phyloP scores from a whole-genome alignment of 2,329 filamentous ascomycete species.

The Pseudogymnoascus sp. region DNA sequence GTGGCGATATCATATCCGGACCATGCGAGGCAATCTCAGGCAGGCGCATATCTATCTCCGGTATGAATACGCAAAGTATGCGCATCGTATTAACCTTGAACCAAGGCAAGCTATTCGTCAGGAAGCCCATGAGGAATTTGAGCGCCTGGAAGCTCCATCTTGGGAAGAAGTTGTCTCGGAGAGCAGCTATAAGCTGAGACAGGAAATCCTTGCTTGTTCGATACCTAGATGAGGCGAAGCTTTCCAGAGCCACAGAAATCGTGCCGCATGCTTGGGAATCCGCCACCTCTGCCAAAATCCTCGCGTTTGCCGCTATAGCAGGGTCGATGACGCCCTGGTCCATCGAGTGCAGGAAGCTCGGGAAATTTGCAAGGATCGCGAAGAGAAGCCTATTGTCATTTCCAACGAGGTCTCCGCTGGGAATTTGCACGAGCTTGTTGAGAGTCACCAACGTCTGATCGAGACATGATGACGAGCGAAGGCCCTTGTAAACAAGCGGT shows the following conservation, averaged over 20 bases:
- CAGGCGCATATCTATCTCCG: slow-evolving; percentile 87
- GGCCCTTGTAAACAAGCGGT: slow-evolving; percentile 78
- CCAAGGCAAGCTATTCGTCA: slow-evolving; percentile 84
- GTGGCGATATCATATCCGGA: slow-evolving; percentile 87
- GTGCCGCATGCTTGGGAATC: slow-evolving; percentile 60
- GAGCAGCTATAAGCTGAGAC: slow-evolving; percentile 60
- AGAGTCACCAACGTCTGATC: slow-evolving; percentile 69
- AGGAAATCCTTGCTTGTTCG: slow-evolving; percentile 68
- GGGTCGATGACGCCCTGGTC: slow-evolving; percentile 54
- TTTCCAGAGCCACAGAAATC: slow-evolving; percentile 60
- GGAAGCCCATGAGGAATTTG: slow-evolving; percentile 80
- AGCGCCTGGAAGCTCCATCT: slow-evolving; percentile 75
- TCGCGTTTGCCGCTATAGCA: slow-evolving; percentile 53
- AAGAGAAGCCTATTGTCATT: slow-evolving; percentile 76
- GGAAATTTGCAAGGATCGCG: slow-evolving; percentile 83
- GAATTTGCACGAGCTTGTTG: slow-evolving; percentile 68
- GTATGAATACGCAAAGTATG: slow-evolving; percentile 74
- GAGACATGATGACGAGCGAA: slow-evolving; percentile 78
- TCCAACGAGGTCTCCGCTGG: slow-evolving; percentile 72
- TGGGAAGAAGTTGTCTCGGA: slow-evolving; percentile 73
- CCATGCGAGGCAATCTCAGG: slow-evolving; percentile 84
- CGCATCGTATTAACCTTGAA: slow-evolving; percentile 91
- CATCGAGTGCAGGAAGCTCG: slow-evolving; percentile 71
- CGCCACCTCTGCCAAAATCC: slow-evolving; percentile 62
- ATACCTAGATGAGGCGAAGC: slow-evolving; percentile 60